Evolutionary conservation across 768 basidiomycete genomes (phyloP).

Genomic region (Sporobolomyces roseus): DNA sequence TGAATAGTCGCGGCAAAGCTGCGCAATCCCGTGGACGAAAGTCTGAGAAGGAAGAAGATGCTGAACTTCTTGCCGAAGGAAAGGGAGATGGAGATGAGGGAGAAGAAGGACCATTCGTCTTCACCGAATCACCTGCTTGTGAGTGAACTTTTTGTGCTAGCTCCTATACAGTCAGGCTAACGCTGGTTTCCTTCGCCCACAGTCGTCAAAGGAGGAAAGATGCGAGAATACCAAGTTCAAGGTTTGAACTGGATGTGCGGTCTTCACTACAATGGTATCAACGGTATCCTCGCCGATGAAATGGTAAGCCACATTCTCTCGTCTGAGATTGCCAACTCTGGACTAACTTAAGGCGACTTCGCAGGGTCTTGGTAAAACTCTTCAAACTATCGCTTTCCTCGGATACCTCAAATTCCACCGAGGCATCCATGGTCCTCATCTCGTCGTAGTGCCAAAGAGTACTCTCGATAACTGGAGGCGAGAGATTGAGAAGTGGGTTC

Average conservation of each 20-base stretch:
- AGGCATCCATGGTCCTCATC: slow-evolving; percentile 73
- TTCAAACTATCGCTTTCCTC: slow-evolving; percentile 96
- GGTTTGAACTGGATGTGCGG: slow-evolving; percentile 98
- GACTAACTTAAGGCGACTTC: background rate
- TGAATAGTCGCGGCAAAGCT: slow-evolving; percentile 17
- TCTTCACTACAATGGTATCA: slow-evolving; percentile 89
- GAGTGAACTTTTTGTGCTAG: no score
- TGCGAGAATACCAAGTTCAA: slow-evolving; percentile 92
- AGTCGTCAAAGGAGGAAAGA: slow-evolving; percentile 79
- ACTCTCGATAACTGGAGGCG: slow-evolving; percentile 95
- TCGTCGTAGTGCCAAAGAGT: slow-evolving; percentile 97
- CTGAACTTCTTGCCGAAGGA: slow-evolving; percentile 75
- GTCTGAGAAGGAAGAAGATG: slow-evolving; percentile 97
- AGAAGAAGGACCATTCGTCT: slow-evolving; percentile 87
- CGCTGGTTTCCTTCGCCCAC: background rate
- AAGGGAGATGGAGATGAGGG: slow-evolving; percentile 58
- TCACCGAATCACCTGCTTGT: slow-evolving; percentile 92
- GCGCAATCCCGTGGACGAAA: slow-evolving; percentile 75
- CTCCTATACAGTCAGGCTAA: no score
- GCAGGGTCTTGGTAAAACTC: slow-evolving; percentile 95
- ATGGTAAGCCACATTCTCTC: slow-evolving; percentile 58
- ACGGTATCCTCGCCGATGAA: slow-evolving; percentile 95
- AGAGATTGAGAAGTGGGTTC: slow-evolving; percentile 87
- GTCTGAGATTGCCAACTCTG: background rate
- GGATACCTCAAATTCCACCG: slow-evolving; percentile 85